Evolutionary conservation across 2,329 filamentous ascomycete genomes (phyloP), one percentile per base, ranked within the genome.

Genomic region (Helicocarpus griseus): DNA sequence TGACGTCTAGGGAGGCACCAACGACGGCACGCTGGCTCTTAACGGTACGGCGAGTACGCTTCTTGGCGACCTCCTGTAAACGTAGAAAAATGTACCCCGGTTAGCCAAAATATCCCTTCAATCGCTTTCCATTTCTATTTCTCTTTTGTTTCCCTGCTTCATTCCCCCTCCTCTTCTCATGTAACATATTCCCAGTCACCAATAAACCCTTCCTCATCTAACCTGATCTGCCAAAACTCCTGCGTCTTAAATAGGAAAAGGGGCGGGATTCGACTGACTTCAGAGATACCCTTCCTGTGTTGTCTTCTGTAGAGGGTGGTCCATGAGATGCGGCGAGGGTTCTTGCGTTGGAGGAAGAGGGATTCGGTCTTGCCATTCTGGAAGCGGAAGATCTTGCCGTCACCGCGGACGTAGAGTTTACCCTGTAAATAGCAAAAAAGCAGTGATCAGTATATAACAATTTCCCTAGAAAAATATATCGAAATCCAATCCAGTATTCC

Each of bases 321-420:
- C 93, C 93, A 98, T 66, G 91, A 85, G 77, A 98, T 97, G 75
- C 91, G 89, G 77, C 93, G 91, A 74, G 93, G 93, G 85, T 98
- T 98, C 89, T 98, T 98, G 83, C 93, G 91, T 84, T 98, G 93
- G 67, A 97, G 88, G 85, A 98, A 98, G 65, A 98, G 88, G 65
- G 89, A 95, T 81, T 98, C 93, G 78, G 89, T 91, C 82, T 98
- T 98, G 81, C 93, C 89, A 79, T 95, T 96, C 79, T 95, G 89
- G 87, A 98, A 98, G 74, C 93, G 90, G 87, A 98, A 98, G 82
- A 97, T 85, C 83, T 97, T 98, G 89, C 87, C 95, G 83, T 98
- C 93, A 73, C 91, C 90, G 77, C 93, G 89, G 83, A 98, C 81
- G 81, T 91, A 98, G 80, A 98, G 87, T 83, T 97, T 97, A 81